Evolutionary conservation across 2,329 filamentous ascomycete species (phyloP), one percentile per base, ranked within the genome.

Genomic region (Pseudogymnoascus sp.): DNA sequence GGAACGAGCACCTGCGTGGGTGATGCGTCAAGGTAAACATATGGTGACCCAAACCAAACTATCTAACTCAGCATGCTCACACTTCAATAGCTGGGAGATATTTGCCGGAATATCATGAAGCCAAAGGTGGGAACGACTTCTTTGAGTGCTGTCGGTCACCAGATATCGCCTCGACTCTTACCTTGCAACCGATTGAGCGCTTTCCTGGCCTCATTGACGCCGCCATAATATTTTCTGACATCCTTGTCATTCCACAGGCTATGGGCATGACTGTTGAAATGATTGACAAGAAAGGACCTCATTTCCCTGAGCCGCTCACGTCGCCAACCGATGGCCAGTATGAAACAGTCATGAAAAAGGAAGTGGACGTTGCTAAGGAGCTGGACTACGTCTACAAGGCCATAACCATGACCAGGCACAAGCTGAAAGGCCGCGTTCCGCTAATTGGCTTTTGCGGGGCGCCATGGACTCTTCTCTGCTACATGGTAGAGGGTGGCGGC

Each of bases 261-360:
- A 90, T 99, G 86, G 95, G 95, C 0, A 99, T 99, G 95, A 83
- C 83, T n/a, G 95, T 99, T 28, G 90, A 98, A 76, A 99, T 99
- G 95, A 83, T 98, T 10, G 93, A 97, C 76, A 96, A 95, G 79
- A 96, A 96, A 77, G 95, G 95, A 0, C 95, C 95, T 10, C 90
- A 96, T 75, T 99, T 99, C 76, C 95, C 95, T 0, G 80, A 89
- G 57, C 95, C 95, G 13, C 82, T 99, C 66, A 82, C 84, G 73
- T 86, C 84, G 41, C 93, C 95, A 2, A 83, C 88, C 62, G 93
- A 97, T 74, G 84, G 83, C 67, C 93, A 98, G 77, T 98, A 96
- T 78, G 80, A 81, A 68, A 81, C 89, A 73, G 83, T 98, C 66
- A 82, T 98, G 77, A 80, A 83, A 69, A 86, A 88, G 72, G 73